phyloP scores from a whole-genome alignment of 2,329 filamentous ascomycete species.

The Sordariomycetes sp. region DNA sequence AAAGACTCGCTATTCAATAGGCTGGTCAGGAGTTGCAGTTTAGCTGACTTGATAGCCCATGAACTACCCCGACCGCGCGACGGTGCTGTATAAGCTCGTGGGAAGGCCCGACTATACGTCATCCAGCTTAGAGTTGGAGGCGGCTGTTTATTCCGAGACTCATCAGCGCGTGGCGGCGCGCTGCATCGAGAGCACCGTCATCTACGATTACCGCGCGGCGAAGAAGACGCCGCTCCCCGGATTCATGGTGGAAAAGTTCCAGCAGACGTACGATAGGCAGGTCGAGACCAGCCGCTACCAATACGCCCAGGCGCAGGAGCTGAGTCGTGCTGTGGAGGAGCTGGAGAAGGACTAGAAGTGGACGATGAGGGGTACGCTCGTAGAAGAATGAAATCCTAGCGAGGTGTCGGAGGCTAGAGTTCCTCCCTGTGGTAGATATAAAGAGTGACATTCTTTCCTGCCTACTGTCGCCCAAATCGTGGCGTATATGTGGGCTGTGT shows the following conservation, averaged over 20 bases:
- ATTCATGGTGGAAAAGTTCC: conserved; percentile 25
- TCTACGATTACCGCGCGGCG: conserved; percentile 48
- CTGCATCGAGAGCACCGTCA: conserved; percentile 63
- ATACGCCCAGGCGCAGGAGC: conserved; percentile 9
- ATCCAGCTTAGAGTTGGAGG: conserved; percentile 42
- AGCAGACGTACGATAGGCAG: conserved; percentile 20
- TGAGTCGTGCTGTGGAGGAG: conserved; percentile 6
- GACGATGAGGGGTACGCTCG: too few relatives aligned
- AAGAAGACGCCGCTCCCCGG: conserved; percentile 22
- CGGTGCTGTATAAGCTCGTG: conserved; percentile 68
- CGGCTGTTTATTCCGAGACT: conserved; percentile 60
- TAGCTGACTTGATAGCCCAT: conserved; percentile 49
- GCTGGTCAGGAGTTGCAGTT: neutral
- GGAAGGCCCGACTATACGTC: conserved; percentile 27
- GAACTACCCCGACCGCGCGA: conserved; percentile 69
- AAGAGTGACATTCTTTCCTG: too few relatives aligned
- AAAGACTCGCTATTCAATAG: neutral
- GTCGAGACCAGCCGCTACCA: conserved; percentile 9
- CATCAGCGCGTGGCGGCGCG: conserved; percentile 61
- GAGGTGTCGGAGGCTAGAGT: too few relatives aligned
- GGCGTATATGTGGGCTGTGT: too few relatives aligned
- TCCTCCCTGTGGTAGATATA: too few relatives aligned
- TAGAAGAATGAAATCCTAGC: too few relatives aligned
- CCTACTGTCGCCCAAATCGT: too few relatives aligned
- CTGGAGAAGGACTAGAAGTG: conserved; percentile 2